Base-by-base conservation (phyloP, 768 basidiomycete genomes). In the Strobilomyces dryophilus region DNA sequence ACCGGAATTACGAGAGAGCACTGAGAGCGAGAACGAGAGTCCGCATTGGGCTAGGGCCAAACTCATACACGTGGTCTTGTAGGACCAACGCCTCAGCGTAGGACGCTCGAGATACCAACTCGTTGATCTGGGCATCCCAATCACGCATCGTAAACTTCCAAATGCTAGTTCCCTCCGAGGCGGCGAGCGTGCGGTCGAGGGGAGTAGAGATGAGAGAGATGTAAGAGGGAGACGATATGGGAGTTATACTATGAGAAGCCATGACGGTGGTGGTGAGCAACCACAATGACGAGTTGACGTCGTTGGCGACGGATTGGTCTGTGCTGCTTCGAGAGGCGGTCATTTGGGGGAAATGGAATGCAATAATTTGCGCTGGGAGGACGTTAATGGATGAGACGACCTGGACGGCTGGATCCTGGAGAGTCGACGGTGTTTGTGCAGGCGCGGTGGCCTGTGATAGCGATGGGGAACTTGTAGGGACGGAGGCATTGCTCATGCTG, bases 361-460 rank as follows among this genome's bases (percentile, higher is more conserved):
- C 69, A 15, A 91, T 59, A 12, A 76, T 79, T 68, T 93, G 87
- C 0, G 80, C 75, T 24, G 78, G 67, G 14, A 75, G 74, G 45
- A 84, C 72, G 24, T 86, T 87, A 17, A 88, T 74, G 0, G 86
- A 84, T 0, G 92, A 90, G 7, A 79, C 78, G 40, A 93, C 77
- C 66, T 91, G 83, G 36, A 92, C 56, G 27, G 83, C 79, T 0
- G 86, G 79, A 0, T 84, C 79, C 15, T 80, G 73, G 42, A 55
- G 76, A 75, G 72, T 59, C 14, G 76, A 65, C 4, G 56, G 64
- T 12, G 37, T 9, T 17, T 66, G 65, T 26, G 49, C 20, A 18
- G 67, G 71, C 10, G 58, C 52, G 53, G 67, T 62, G 7, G 58
- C 56, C 15, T 61, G 65, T 2, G 51, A 49, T 10, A 45, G 29